A percentile compares a stretch with the other conserved stretches of the same genome.
phyloP scores from a whole-genome alignment of 805 yeast genomes.

The Ogataea saltuana region DNA sequence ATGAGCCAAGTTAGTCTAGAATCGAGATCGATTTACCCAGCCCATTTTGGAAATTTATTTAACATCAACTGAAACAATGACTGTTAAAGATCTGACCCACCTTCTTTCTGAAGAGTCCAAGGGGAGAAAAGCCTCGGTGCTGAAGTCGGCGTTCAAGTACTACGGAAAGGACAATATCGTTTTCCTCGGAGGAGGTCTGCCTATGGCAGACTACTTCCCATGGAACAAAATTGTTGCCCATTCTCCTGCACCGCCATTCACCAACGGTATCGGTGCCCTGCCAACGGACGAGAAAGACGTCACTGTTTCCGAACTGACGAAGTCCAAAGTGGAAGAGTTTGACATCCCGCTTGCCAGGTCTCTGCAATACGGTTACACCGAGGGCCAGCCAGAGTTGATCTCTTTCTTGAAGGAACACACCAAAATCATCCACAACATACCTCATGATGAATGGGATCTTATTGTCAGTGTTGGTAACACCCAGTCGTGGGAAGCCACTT shows the following conservation, averaged over 20 bases:
- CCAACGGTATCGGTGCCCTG: slow-evolving; percentile 71
- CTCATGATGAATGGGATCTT: slow-evolving; percentile 72
- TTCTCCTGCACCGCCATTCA: slow-evolving; percentile 79
- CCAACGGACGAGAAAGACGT: slow-evolving; percentile 45
- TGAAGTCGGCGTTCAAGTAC: slow-evolving; percentile 83
- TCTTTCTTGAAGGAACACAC: slow-evolving; percentile 78
- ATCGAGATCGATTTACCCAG: no score
- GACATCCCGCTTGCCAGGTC: slow-evolving; percentile 79
- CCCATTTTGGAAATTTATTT: no score
- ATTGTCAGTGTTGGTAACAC: slow-evolving; percentile 84
- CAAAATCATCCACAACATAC: slow-evolving; percentile 47
- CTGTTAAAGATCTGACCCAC: slow-evolving; percentile 73
- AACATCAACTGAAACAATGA: slow-evolving; percentile 10
- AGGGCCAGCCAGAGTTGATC: slow-evolving; percentile 74
- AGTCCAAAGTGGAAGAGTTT: slow-evolving; percentile 45
- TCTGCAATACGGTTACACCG: slow-evolving; percentile 89
- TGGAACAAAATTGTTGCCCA: slow-evolving; percentile 73
- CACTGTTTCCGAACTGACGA: slow-evolving; percentile 36
- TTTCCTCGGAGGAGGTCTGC: slow-evolving; percentile 95
- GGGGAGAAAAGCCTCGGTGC: slow-evolving; percentile 72
- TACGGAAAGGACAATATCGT: slow-evolving; percentile 72
- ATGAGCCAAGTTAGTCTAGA: no score
- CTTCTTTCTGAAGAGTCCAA: slow-evolving; percentile 76
- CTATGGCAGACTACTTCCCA: slow-evolving; percentile 89
- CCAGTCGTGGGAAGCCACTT: slow-evolving; percentile 84